phyloP scores from a whole-genome alignment of 257 asterid genomes.

The Solanum bulbocastanum region DNA sequence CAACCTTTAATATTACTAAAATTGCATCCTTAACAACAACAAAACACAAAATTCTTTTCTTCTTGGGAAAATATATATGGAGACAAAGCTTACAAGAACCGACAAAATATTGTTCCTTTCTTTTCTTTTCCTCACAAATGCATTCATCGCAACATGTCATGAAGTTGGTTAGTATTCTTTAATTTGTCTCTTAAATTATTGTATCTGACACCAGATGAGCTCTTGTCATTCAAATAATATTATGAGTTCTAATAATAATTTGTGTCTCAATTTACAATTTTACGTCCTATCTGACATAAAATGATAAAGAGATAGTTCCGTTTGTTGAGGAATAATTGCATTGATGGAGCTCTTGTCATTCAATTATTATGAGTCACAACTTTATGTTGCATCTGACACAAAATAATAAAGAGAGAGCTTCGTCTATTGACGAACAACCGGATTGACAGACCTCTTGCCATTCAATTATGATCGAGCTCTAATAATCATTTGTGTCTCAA shows the following conservation, averaged over 20 bases:
- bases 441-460: background rate
- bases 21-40: background rate
- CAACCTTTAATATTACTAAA: background rate
- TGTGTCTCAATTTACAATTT: background rate
- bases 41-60: background rate
- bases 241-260: no score
- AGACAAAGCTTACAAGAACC: background rate
- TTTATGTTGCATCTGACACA: background rate
- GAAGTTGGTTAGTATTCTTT: slow-evolving; percentile 33
- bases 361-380: background rate
- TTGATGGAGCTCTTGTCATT: background rate
- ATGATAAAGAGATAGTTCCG: background rate
- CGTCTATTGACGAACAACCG: background rate
- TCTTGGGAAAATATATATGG: background rate
- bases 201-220: background rate
- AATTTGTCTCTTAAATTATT: background rate
- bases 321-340: background rate
- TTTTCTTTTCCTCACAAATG: slow-evolving; percentile 12
- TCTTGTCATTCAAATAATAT: background rate
- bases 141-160: slow-evolving; percentile 23
- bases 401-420: background rate
- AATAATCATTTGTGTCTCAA: background rate
- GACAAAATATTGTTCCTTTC: slow-evolving; percentile 4
- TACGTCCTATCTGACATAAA: background rate
- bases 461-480: background rate